A percentile compares a stretch with the other conserved stretches of the same genome.
These are phyloP conservation scores for Lepidopterella palustris DNA, from an alignment of 495 filamentous ascomycete genomes.

Conservation along the genomic window DNA sequence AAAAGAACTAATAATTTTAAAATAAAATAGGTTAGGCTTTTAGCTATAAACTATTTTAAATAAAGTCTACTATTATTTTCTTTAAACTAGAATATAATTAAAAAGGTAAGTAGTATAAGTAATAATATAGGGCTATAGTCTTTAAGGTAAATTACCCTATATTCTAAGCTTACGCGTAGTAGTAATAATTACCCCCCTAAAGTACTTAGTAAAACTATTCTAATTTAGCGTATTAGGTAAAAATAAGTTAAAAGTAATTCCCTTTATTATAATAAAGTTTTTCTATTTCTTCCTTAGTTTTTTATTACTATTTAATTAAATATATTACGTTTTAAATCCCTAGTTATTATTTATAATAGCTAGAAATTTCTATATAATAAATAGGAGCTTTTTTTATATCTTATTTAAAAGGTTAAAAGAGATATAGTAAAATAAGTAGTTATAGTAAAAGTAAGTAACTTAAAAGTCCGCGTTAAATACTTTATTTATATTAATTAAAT, in stretches of 20 bases:
- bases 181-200: constrained; percentile 6
- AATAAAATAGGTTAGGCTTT: no score
- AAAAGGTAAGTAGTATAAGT: constrained; percentile 10
- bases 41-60: constrained; percentile 10
- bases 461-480: constrained; percentile 8
- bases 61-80: constrained; percentile 10
- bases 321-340: constrained; percentile 2
- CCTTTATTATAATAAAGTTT: no score
- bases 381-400: constrained; percentile 1
- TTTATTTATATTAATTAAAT: constrained; percentile 16
- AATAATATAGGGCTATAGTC: constrained; percentile 5
- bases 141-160: constrained; percentile 4
- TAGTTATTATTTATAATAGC: constrained; percentile 4
- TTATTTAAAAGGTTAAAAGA: constrained; percentile 10
- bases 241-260: constrained; percentile 2
- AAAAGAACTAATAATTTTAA: no score
- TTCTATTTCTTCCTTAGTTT: no score
- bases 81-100: constrained; percentile 9
- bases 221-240: constrained; percentile 2
- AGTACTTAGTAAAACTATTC: constrained; percentile 1
- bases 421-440: constrained; percentile 8
- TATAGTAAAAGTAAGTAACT: constrained; percentile 12
- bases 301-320: constrained; percentile 1
- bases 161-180: no score
- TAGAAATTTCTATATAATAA: constrained; percentile 1